A percentile compares a stretch with the other conserved stretches of the same genome.
phyloP scores from a whole-genome alignment of 352 stramenopile species.

The Globisporangium iwayamae region DNA sequence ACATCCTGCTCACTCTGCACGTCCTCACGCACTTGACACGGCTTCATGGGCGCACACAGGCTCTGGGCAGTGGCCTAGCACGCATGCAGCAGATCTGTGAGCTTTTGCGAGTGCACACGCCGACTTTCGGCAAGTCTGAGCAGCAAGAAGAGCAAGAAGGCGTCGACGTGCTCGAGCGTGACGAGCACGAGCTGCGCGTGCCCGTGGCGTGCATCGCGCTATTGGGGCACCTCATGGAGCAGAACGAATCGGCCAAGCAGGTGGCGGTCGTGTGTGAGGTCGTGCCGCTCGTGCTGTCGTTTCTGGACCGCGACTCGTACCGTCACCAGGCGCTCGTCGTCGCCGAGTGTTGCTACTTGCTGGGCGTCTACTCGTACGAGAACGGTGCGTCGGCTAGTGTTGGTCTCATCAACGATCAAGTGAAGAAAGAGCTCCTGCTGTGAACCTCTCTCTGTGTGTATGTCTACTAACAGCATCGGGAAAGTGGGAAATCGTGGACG shows the following conservation, averaged over 20 bases:
- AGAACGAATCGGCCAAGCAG: conserved; percentile 36
- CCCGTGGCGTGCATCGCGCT: conserved; percentile 16
- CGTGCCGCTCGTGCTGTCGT: conserved; percentile 25
- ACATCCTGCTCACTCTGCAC: conserved; percentile 25
- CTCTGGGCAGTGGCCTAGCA: conserved; percentile 18
- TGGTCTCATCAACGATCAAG: not conserved
- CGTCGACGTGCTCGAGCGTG: conserved; percentile 7
- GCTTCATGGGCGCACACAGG: conserved; percentile 24
- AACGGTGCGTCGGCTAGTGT: conserved; percentile 34
- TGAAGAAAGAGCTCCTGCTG: not conserved
- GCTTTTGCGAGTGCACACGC: conserved; percentile 19
- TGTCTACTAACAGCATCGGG: conserved; percentile 13
- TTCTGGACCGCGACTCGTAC: conserved; percentile 30
- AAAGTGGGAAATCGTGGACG: conserved; percentile 39
- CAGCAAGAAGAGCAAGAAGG: conserved; percentile 14
- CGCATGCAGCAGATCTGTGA: conserved; percentile 28
- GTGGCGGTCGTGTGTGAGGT: conserved; percentile 26
- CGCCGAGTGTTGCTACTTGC: conserved; percentile 48
- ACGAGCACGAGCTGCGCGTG: conserved; percentile 14
- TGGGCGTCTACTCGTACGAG: conserved; percentile 53
- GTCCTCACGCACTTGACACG: conserved; percentile 27
- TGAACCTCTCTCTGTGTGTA: not conserved
- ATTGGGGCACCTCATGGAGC: conserved; percentile 23
- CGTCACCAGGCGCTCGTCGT: conserved; percentile 27
- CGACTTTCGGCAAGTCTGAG: conserved; percentile 4